Conservation (phyloP, 2,329 filamentous ascomycete genomes). For the Colletotrichum agaves region DNA sequence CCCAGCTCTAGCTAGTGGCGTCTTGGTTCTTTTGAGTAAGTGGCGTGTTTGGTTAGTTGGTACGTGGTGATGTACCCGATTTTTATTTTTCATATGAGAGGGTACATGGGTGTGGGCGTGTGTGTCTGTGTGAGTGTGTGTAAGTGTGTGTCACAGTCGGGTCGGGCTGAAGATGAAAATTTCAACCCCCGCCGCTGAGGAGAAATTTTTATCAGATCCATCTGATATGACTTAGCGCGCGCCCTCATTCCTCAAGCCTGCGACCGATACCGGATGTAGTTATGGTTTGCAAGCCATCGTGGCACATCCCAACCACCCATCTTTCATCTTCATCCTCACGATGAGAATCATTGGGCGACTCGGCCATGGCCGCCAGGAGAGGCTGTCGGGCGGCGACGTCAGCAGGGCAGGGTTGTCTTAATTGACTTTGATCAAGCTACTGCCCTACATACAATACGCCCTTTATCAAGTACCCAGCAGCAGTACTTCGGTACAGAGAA, state of each 20-base stretch:
- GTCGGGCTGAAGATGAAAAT: conserved; percentile 4
- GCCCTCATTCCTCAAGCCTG: not conserved
- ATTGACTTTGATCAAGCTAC: conserved; percentile 2
- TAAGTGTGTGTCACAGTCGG: not conserved
- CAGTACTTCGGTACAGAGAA: no score
- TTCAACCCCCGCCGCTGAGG: not conserved
- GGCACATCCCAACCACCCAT: conserved; percentile 24
- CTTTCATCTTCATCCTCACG: not conserved
- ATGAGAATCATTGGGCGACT: not conserved
- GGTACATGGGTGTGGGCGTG: not conserved
- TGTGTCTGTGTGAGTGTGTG: no score
- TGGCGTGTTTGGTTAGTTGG: not conserved
- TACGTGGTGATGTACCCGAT: not conserved
- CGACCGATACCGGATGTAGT: conserved; percentile 30
- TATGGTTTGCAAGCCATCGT: conserved; percentile 4
- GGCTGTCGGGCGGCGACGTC: not conserved
- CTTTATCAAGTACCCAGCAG: not conserved
- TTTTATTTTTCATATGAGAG: not conserved
- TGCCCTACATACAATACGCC: not conserved
- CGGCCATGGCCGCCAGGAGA: conserved; percentile 1
- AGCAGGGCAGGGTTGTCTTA: not conserved
- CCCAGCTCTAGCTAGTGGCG: conserved; percentile 19
- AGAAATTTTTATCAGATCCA: conserved; percentile 36
- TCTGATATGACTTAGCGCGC: conserved; percentile 35
- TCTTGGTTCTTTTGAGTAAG: not conserved